A percentile compares a stretch with the other conserved stretches of the same genome.
Conservation (phyloP, 2,329 filamentous ascomycete genomes). For the Fonsecaea pedrosoi region DNA sequence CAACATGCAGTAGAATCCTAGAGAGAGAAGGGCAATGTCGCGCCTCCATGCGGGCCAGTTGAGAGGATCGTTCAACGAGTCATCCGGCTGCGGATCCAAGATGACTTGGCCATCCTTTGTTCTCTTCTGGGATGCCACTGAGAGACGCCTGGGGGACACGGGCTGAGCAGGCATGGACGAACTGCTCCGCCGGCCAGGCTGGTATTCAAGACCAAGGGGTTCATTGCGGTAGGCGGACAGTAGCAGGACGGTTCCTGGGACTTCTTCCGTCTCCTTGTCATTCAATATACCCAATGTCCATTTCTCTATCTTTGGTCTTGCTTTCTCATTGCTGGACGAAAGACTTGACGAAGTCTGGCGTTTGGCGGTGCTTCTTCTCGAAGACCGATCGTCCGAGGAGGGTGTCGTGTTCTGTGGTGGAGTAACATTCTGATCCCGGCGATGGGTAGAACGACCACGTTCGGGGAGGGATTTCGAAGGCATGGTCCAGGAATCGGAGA, state of each 20-base stretch:
- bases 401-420: background rate
- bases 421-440: constrained; percentile 14
- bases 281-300: constrained; percentile 81
- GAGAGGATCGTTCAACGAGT: constrained; percentile 85
- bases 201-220: constrained; percentile 65
- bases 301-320: constrained; percentile 44
- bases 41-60: constrained; percentile 88
- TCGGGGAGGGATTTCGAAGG: constrained; percentile 6
- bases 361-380: constrained; percentile 6
- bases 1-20: constrained; percentile 92
- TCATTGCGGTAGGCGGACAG: constrained; percentile 68
- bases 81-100: constrained; percentile 88
- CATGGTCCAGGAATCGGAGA: constrained; percentile 5
- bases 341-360: constrained; percentile 9
- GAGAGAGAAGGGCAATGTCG: constrained; percentile 77
- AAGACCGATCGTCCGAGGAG: background rate
- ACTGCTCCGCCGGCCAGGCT: constrained; percentile 57
- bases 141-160: constrained; percentile 46
- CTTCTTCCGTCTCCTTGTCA: constrained; percentile 80
- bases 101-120: constrained; percentile 84
- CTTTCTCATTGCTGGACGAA: constrained; percentile 23
- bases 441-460: constrained; percentile 17
- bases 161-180: constrained; percentile 59
- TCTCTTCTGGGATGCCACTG: constrained; percentile 67
- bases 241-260: constrained; percentile 73